Percentiles rank a stretch among this genome's conserved stretches.
Conservation (phyloP, 352 stramenopile genomes). For the Globisporangium abappressorium region DNA sequence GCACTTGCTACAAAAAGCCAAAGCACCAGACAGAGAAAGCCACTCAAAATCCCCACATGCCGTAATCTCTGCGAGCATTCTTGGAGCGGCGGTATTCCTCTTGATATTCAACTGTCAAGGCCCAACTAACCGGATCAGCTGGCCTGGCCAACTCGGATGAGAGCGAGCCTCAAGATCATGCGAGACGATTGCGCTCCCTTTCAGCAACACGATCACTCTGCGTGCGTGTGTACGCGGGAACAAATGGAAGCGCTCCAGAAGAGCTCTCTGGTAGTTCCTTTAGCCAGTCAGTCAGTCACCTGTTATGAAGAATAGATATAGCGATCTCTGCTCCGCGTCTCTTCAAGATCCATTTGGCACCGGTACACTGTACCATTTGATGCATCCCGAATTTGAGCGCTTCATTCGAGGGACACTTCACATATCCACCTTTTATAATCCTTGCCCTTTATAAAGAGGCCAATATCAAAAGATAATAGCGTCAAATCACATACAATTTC, state of each 20-base stretch:
- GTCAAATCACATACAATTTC: not conserved
- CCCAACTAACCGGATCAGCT: too few relatives aligned
- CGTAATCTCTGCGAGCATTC: too few relatives aligned
- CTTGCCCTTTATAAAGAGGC: not conserved
- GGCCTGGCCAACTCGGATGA: too few relatives aligned
- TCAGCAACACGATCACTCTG: too few relatives aligned
- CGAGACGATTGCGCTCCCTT: too few relatives aligned
- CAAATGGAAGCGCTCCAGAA: not conserved
- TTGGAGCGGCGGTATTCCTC: too few relatives aligned
- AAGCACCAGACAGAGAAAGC: not conserved
- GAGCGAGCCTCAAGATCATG: too few relatives aligned
- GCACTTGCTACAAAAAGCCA: not conserved
- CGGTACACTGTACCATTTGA: not conserved
- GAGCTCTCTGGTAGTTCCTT: not conserved
- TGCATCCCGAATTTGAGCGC: not conserved
- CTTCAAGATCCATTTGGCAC: not conserved
- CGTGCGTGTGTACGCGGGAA: too few relatives aligned
- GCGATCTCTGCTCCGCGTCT: not conserved
- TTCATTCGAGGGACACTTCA: not conserved
- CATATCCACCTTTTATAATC: not conserved
- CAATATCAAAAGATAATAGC: not conserved
- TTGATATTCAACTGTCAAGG: too few relatives aligned
- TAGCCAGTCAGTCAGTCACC: too few relatives aligned
- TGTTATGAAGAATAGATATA: not conserved
- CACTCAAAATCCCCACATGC: too few relatives aligned